These are phyloP conservation scores for Arabidopsis hybrid DNA, from an alignment of 441 rosid genomes.

Conservation along the genomic window DNA sequence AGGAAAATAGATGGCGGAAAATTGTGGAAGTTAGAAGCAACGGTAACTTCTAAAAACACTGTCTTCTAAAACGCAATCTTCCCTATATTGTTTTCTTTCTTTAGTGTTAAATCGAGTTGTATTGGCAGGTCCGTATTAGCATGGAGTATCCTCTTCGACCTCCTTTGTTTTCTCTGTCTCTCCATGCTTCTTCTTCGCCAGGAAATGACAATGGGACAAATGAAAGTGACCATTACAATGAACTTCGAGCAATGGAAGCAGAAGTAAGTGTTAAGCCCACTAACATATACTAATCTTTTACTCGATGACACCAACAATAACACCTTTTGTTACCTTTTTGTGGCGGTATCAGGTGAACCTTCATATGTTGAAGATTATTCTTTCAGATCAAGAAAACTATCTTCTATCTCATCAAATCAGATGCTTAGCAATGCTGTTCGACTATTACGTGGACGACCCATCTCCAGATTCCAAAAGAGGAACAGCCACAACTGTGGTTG, in stretches of 20 bases:
- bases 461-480: constrained; percentile 56
- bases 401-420: constrained; percentile 73
- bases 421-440: constrained; percentile 87
- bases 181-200: constrained; percentile 42
- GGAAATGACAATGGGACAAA: constrained; percentile 50
- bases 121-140: constrained; percentile 72
- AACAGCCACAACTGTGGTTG: constrained; percentile 64
- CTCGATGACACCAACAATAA: not conserved
- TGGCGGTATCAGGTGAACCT: constrained; percentile 70
- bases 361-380: constrained; percentile 70
- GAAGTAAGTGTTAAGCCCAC: constrained; percentile 60
- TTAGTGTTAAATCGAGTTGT: constrained; percentile 18
- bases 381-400: constrained; percentile 65
- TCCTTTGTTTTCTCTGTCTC: constrained; percentile 68
- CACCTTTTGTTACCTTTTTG: constrained; percentile 8
- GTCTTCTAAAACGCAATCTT: not conserved
- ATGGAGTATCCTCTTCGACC: constrained; percentile 95
- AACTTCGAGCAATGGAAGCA: constrained; percentile 90
- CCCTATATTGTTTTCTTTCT: constrained; percentile 13
- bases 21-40: constrained; percentile 72
- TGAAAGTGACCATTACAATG: constrained; percentile 63
- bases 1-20: constrained; percentile 58
- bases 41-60: constrained; percentile 52
- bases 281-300: constrained; percentile 26
- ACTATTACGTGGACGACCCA: constrained; percentile 70